Evolutionary conservation across 768 basidiomycete species (phyloP), one percentile per base, ranked within the genome.

Genomic region (Phlebiopsis gigantea): DNA sequence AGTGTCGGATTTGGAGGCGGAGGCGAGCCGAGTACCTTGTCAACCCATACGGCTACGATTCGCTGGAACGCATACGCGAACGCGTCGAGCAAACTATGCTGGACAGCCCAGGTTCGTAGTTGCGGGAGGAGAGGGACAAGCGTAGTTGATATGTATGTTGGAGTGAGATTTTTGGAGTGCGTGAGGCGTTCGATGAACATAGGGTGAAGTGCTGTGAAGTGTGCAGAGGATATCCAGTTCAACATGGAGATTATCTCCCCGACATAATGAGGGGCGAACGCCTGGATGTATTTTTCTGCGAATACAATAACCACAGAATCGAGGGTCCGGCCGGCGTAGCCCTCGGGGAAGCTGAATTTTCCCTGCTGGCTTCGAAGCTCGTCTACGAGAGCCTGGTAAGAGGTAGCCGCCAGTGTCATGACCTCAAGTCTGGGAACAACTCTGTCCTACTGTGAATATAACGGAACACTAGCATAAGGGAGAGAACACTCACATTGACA

Each of bases 91-190:
- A 61, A 22, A 3, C 46, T 46, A 44, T 61, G 49, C 28, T 57
- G 54, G 15, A 39, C 2, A 9, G 48, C 41, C 10, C 63, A 31
- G 15, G 54, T 28, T 14, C 56, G 61, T 1, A 63, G 42, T 15
- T 39, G 44, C 1, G 58, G 49, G 1, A 61, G n/a, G 14, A 63
- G 50, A 1, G 65, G 65, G 7, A 53, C 53, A 17, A 66, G 54
- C 10, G 53, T 43, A 6, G 41, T 31, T 17, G 56, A 30, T 10
- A 62, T 34, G 42, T 62, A 57, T 1, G 45, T 41, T 14, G n/a
- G 28, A 7, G 24, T 41, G 21, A 47, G 44, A 4, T 43, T 26
- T 31, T n/a, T 15, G 4, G 34, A 24, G 19, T 12, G 6, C 31
- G 17, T 41, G 22, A 51, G 39, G 5, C 21, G 31, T 12, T 34